Percentiles rank a stretch among this genome's conserved stretches.
Evolutionary conservation across 345 rosid species (phyloP).

Genomic region (Gossypium australe): DNA sequence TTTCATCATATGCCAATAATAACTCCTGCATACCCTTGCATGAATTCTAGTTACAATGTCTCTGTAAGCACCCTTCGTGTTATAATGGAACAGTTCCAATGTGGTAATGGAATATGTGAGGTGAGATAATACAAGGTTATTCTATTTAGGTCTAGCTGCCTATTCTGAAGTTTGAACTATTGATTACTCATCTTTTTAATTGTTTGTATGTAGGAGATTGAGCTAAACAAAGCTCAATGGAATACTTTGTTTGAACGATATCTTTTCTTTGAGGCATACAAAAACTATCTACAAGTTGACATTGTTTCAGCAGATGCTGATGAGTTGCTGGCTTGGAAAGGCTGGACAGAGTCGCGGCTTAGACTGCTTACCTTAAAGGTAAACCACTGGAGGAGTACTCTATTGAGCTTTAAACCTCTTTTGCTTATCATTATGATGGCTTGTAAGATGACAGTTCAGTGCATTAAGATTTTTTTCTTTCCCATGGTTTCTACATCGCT

Average conservation of each 20-base stretch:
- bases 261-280: constrained; percentile 66
- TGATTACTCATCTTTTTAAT: constrained; percentile 9
- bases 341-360: constrained; percentile 80
- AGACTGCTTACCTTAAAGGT: constrained; percentile 68
- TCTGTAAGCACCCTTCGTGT: constrained; percentile 65
- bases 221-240: constrained; percentile 58
- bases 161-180: neutral
- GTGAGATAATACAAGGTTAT: constrained; percentile 20
- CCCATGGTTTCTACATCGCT: neutral
- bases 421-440: neutral
- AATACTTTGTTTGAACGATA: constrained; percentile 56
- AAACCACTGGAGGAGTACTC: neutral
- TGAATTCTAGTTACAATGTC: constrained; percentile 79
- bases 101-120: constrained; percentile 56
- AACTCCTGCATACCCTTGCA: constrained; percentile 82
- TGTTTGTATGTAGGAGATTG: constrained; percentile 43
- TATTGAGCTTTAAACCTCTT: constrained; percentile 5
- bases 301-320: constrained; percentile 50
- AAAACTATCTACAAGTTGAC: constrained; percentile 67
- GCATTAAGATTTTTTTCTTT: no score
- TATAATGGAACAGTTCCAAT: constrained; percentile 65
- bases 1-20: constrained; percentile 69
- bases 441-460: neutral
- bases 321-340: constrained; percentile 66
- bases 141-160: neutral